A percentile compares a stretch with the other conserved stretches of the same genome.
phyloP scores from a whole-genome alignment of 192 early-diverging fungal genomes.

The Coemansia sp. region DNA sequence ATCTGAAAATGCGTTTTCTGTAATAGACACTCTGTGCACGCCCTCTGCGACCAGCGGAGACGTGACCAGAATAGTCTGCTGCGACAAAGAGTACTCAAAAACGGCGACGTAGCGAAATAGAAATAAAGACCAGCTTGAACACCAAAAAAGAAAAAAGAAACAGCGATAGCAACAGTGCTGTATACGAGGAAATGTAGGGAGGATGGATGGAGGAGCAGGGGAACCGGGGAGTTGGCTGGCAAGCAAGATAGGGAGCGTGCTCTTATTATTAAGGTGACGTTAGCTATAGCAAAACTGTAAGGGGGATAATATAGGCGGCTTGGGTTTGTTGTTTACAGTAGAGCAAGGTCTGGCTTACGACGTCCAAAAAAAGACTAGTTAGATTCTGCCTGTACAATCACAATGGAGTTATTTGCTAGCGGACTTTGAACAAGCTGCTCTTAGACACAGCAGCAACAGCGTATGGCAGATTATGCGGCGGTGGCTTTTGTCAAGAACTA shows the following conservation, averaged over 20 bases:
- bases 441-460: not conserved
- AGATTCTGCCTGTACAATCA: not conserved
- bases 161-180: constrained; percentile 4
- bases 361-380: constrained; percentile 1
- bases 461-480: not conserved
- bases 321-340: constrained; percentile 9
- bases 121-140: constrained; percentile 33
- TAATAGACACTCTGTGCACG: constrained; percentile 12
- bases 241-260: constrained; percentile 4
- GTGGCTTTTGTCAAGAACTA: constrained; percentile 6
- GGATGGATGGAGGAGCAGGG: constrained; percentile 10
- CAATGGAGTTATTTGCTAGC: not conserved
- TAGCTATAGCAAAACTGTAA: constrained; percentile 2
- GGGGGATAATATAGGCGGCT: constrained; percentile 11
- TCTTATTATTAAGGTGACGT: constrained; percentile 12
- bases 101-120: constrained; percentile 3
- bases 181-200: constrained; percentile 11
- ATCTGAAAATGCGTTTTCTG: constrained; percentile 1
- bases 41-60: constrained; percentile 40
- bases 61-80: constrained; percentile 8
- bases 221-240: constrained; percentile 2
- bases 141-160: constrained; percentile 8
- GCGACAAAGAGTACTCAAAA: not conserved
- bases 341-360: not conserved
- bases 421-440: not conserved